A percentile compares a stretch with the other conserved stretches of the same genome.
phyloP scores from a whole-genome alignment of 1,284 basidiomycete genomes.

The Cutaneotrichosporon sp. region DNA sequence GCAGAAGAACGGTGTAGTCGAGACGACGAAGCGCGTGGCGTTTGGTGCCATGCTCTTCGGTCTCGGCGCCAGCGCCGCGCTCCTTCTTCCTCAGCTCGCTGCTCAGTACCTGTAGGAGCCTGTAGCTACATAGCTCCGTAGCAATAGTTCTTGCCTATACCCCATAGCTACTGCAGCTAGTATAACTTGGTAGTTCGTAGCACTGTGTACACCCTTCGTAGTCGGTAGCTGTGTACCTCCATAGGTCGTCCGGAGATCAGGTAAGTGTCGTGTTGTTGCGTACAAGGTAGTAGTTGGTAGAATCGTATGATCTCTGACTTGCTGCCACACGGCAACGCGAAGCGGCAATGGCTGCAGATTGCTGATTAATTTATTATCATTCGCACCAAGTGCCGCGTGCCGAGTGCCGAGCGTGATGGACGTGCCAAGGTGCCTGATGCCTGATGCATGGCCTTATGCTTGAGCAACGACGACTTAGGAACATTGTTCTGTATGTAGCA shows the following conservation, averaged over 20 bases:
- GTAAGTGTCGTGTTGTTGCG: conserved; percentile 1
- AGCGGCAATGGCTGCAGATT: neutral
- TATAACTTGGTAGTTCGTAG: neutral
- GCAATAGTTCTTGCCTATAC: conserved; percentile 7
- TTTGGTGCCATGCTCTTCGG: conserved; percentile 51
- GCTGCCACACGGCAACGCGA: neutral
- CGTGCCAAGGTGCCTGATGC: no score
- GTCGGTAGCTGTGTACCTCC: neutral
- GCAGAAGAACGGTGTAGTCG: conserved; percentile 22
- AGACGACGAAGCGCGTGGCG: conserved; percentile 41
- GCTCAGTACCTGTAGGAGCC: conserved; percentile 6
- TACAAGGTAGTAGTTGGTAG: neutral
- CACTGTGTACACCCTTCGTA: neutral
- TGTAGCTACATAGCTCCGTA: conserved; percentile 7
- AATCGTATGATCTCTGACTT: neutral
- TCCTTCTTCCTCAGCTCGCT: conserved; percentile 44
- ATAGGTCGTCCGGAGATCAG: neutral
- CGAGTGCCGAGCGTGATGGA: no score
- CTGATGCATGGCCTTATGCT: no score
- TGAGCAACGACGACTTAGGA: no score
- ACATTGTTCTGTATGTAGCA: no score
- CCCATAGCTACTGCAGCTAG: neutral
- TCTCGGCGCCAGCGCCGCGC: conserved; percentile 46
- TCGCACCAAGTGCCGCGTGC: no score
- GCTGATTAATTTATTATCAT: no score